Base-by-base conservation (phyloP, 495 filamentous ascomycete genomes). In the Amphirosellinia nigrospora region DNA sequence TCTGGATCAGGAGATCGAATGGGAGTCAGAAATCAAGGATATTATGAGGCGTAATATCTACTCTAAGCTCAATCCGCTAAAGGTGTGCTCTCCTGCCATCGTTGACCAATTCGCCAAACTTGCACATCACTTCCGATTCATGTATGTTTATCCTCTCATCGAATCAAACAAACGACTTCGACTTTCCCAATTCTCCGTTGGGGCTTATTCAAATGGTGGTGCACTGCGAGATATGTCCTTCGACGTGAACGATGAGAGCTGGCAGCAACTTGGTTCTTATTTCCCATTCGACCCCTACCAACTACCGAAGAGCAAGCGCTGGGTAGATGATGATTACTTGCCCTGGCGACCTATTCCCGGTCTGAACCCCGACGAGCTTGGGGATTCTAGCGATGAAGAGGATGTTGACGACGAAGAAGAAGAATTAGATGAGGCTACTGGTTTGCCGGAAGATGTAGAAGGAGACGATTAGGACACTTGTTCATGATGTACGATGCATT, bases 271-370 rank as follows among this genome's bases (percentile, higher is more conserved):
- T 2, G 95, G 98, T 70, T 92, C 92, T 0, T 97, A 94, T 79
- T 98, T 98, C 78, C 96, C 96, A 1, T 99, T 99, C 74, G 96
- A 99, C 76, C 96, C 96, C 3, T 98, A 97, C 80, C 89, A 92
- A 70, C 84, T 98, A 15, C 95, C 93, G 0, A 83, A 87, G 60
- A 97, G 94, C 73, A 92, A 90, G 77, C 84, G 88, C 45, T 98
- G 96, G 96, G 75, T 99, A 59, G 88, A 92, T 59, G 85, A 86
- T 4, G 94, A 95, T 72, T 99, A 98, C 74, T 84, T 94, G 26
- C 84, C 91, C 68, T 99, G 95, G 95, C 87, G 87, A 53, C 86
- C 88, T 10, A 88, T 97, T 21, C 89, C 92, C 1, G 92, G 94
- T 2, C 79, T 97, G 7, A 85, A 85, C 43, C 80, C 74, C 60